Base-by-base conservation (phyloP, 495 filamentous ascomycete species). In the Penicillium bialowiezense region DNA sequence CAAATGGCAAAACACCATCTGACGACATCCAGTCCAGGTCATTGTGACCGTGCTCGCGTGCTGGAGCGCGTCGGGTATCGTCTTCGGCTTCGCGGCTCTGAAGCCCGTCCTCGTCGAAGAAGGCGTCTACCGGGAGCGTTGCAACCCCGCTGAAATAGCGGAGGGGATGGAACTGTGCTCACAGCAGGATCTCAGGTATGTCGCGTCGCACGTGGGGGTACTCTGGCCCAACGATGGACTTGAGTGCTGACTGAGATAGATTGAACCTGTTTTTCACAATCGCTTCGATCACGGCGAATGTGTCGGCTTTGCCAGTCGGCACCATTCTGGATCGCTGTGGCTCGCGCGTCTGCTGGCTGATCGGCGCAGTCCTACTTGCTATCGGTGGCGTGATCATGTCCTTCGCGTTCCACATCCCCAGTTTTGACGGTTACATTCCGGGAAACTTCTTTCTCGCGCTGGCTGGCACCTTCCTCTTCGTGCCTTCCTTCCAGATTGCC, bases 221-320 rank as follows among this genome's bases (percentile, higher is more conserved):
- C 8, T 8, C 23, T 26, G 23, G 8, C 23, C 8, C 23, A 26
- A 26, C 4, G 8, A 26, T 4, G 8, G 8, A 26, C 3, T 8
- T 26, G 8, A 8, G 23, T 20, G 13, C 14, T 15, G 51, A 41
- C 12, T 37, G 14, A 9, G 20, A 20, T 29, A 77, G 78, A 18
- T 71, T 88, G 17, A 88, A 88, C 55, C 55, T 88, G 21, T 86
- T 86, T 70, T 88, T 88, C 73, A 96, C 90, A 24, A 77, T 88
- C 29, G 90, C 90, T n/a, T 90, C 89, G 12, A 91, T 95, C 14
- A 85, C 79, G 4, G 95, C 91, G 29, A 86, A 86, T 62, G 85
- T 92, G 14, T 85, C 81, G 14, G 91, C 90, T 7, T 73, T 95
- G 3, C 89, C 90, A 10, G 81, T 95, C 3, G 91, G 85, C 4